Evolutionary conservation across 1,139 yeast species (phyloP).

Genomic region (Arxiozyma bovina): DNA sequence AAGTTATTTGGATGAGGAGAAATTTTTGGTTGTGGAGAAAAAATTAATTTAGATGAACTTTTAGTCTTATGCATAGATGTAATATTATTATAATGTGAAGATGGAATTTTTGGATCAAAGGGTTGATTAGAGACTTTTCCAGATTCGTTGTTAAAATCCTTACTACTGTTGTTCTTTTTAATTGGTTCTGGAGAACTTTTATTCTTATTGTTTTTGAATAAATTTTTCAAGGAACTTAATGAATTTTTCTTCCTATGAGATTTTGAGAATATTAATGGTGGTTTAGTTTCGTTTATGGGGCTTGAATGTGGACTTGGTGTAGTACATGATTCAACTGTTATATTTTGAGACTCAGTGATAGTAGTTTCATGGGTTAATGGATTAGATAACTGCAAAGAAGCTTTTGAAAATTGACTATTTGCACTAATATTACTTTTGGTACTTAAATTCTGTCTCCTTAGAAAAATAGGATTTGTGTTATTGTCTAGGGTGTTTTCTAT

Average conservation of each 20-base stretch:
- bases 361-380: conserved; percentile 2
- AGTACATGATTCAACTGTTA: neutral
- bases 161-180: conserved; percentile 2
- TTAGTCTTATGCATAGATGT: conserved; percentile 3
- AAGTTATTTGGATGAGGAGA: conserved; percentile 2
- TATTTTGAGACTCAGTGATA: neutral
- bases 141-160: neutral
- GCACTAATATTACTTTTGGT: neutral
- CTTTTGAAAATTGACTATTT: conserved; percentile 4
- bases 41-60: conserved; percentile 8
- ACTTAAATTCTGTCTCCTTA: conserved; percentile 2
- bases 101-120: neutral
- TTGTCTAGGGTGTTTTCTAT: neutral
- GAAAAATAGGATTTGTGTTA: neutral
- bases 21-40: conserved; percentile 12
- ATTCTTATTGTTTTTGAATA: conserved; percentile 25
- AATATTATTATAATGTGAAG: neutral
- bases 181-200: conserved; percentile 7
- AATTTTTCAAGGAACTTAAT: conserved; percentile 24
- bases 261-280: conserved; percentile 6
- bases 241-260: conserved; percentile 27
- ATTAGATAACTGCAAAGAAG: conserved; percentile 1
- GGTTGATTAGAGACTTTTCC: neutral
- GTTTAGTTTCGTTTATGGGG: neutral
- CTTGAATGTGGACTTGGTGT: conserved; percentile 2